phyloP scores from a whole-genome alignment of 345 rosid genomes.

The Erysimum cheiranthoides region DNA sequence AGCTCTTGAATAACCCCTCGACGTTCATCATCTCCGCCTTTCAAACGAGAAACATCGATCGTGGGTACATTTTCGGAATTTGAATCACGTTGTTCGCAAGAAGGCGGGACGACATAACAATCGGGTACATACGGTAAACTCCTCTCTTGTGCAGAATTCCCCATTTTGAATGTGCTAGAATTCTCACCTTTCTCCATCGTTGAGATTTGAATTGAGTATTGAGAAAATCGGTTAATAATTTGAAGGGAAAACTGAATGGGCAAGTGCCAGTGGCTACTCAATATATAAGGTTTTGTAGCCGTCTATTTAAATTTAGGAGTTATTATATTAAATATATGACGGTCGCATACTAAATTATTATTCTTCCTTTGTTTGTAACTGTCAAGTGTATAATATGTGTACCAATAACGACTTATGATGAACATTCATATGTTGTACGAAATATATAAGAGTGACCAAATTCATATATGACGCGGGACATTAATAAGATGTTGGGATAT shows the following conservation, averaged over 20 bases:
- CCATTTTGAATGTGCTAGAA: constrained; percentile 50
- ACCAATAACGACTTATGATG: constrained; percentile 24
- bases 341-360: constrained; percentile 36
- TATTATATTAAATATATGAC: constrained; percentile 6
- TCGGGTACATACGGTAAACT: constrained; percentile 50
- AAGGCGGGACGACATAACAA: constrained; percentile 47
- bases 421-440: constrained; percentile 17
- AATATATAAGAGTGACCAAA: constrained; percentile 27
- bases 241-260: neutral
- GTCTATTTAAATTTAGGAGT: constrained; percentile 12
- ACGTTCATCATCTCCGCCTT: constrained; percentile 43
- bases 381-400: neutral
- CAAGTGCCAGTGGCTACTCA: constrained; percentile 17
- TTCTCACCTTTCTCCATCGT: constrained; percentile 45
- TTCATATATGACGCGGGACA: constrained; percentile 35
- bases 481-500: constrained; percentile 30
- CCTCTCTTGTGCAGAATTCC: constrained; percentile 57
- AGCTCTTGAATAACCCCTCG: constrained; percentile 49
- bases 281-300: constrained; percentile 32
- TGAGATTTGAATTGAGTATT: neutral
- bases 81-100: constrained; percentile 41
- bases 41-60: constrained; percentile 57
- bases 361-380: constrained; percentile 22
- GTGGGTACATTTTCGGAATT: constrained; percentile 45
- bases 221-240: neutral